Evolutionary conservation across 352 stramenopile genomes (phyloP).

Genomic region (Globisporangium emineosum): DNA sequence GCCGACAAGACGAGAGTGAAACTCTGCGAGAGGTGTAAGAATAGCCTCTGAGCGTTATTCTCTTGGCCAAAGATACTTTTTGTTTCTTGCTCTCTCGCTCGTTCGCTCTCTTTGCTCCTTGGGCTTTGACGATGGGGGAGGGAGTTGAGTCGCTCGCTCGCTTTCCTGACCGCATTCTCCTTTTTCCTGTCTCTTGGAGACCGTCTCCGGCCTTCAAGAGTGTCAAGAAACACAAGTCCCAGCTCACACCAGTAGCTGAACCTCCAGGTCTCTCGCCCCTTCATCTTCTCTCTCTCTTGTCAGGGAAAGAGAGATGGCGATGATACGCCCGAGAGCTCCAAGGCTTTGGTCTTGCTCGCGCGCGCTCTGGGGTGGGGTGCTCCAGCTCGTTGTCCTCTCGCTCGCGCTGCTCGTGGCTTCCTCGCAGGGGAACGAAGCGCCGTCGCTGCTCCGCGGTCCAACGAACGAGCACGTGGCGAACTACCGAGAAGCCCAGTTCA

Average conservation of each 20-base stretch:
- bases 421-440: neutral
- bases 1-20: neutral
- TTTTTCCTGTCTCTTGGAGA: slow-evolving; percentile 1
- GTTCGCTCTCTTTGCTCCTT: neutral
- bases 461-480: neutral
- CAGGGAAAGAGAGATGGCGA: neutral
- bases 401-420: neutral
- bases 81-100: neutral
- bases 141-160: neutral
- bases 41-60: neutral
- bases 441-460: neutral
- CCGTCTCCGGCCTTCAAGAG: neutral
- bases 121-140: neutral
- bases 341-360: neutral
- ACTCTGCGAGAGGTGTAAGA: neutral
- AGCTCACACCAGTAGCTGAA: neutral
- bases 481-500: neutral
- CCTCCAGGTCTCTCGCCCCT: neutral
- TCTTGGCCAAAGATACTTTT: slow-evolving; percentile 1
- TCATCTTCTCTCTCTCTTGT: neutral
- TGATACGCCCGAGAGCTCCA: neutral
- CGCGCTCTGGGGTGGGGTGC: neutral
- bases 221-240: neutral
- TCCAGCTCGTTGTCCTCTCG: neutral
- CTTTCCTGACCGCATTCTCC: neutral